Evolutionary conservation across 495 filamentous ascomycete genomes (phyloP), one percentile per base, ranked within the genome.

Genomic region (Articulospora tetracladia): DNA sequence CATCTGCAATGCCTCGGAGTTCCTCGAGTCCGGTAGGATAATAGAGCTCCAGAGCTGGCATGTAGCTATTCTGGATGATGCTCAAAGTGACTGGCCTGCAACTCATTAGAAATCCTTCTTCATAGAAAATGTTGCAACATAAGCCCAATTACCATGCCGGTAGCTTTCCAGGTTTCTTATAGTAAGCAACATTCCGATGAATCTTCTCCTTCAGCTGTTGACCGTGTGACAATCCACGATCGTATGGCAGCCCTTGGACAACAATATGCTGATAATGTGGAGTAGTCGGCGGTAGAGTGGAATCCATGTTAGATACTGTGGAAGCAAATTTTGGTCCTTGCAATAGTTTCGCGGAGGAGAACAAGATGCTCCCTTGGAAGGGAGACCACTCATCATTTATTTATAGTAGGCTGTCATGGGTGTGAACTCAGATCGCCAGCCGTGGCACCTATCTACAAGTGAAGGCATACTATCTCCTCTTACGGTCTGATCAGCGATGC

Each of bases 1-100:
- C 69, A 34, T 63, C 69, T 15, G 69, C 69, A 53, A 71, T 66
- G 12, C 69, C 69, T 2, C 56, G 52, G 52, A 71, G 68, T 50
- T 71, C 69, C 44, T 71, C 69, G 11, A 66, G 50, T n/a, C 54
- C 69, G 0, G 59, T 51, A 25, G 67, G 67, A 36, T 60, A 71
- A 36, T 69, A 58, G 6, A 55, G 28, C 20, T 66, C 20, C 13
- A 69, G 55, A 2, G 39, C 62, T 25, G 62, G 57, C 36, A 66
- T 55, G 46, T 68, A 68, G 24, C 60, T 57, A 10, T 63, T 34
- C 17, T 68, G 55, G 55, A 68, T 68, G 47, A 55, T 30, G n/a
- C n/a, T 48, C 15, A 27, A 49, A 10, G 27, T 55, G 20, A 61
- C 3, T 49, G 44, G 57, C 41, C 48, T 59, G 55, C n/a, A 22